Base-by-base conservation (phyloP, 2,329 filamentous ascomycete genomes). In the Dryadomyces quercus-mongolicae region DNA sequence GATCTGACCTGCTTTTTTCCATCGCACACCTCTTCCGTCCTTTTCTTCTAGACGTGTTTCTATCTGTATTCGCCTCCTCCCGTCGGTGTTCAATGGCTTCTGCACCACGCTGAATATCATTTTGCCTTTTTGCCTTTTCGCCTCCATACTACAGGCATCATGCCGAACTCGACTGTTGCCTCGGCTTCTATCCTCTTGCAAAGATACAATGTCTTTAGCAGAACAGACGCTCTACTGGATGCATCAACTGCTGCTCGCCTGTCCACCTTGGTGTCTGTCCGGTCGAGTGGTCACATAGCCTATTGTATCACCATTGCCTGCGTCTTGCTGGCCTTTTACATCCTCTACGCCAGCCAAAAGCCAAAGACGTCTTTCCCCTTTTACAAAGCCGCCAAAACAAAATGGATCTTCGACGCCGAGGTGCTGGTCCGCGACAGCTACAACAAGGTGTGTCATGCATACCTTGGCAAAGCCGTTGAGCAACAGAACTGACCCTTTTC, bases 381-480 rank as follows among this genome's bases (percentile, higher is more conserved):
- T 50, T 77, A 74, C 62, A 71, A 73, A 57, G 74, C 74, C 0
- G 67, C 72, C 7, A 72, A 71, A 60, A 65, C 68, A 51, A 75
- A 71, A 62, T 77, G 74, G 74, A 73, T 76, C 59, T 75, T 77
- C 52, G 68, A 69, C 55, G 74, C 74, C 25, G 74, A 77, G 60
- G 64, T 61, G 1, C 62, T 75, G 38, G 68, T 77, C 16, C 68
- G 67, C 52, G 71, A 76, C 47, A 77, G 74, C 60, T 77, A 77
- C 56, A 63, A 62, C 58, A 74, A 75, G 68, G 73, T 75, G 6
- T 13, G 42, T 18, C 5, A 18, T 40, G 1, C 13, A 31, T 8
- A 4, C 20, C 20, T 15, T 2, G 16, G 8, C 6, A 13, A 2
- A 36, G 25, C 25, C 8, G 25, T 31, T 31, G 4, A 18, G 18